Conservation (phyloP, 2,329 filamentous ascomycete species). For the Xylariaceae sp. region DNA sequence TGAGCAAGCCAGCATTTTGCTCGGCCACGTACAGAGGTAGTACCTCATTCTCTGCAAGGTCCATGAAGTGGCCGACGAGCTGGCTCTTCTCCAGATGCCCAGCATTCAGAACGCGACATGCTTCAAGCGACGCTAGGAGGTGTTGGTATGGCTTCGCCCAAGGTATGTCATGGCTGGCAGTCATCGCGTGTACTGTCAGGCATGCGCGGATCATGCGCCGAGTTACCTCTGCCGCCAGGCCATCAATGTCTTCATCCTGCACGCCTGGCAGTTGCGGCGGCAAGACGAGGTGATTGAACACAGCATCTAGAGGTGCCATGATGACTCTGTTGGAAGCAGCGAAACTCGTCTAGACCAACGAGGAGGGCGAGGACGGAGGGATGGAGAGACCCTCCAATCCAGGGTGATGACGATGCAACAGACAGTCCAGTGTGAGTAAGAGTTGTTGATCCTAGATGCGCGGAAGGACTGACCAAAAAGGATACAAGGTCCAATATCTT, state of each 20-base stretch:
- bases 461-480: no score
- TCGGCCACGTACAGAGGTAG: not conserved
- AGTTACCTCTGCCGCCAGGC: not conserved
- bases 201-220: not conserved
- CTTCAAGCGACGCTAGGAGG: not conserved
- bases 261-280: not conserved
- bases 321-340: no score
- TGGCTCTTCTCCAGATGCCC: not conserved
- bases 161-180: not conserved
- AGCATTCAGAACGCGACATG: not conserved
- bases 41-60: not conserved
- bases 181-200: not conserved
- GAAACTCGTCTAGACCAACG: no score
- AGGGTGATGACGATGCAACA: no score
- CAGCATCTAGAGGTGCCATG: not conserved
- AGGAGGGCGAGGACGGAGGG: no score
- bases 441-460: no score
- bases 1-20: not conserved
- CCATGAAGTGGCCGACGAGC: not conserved
- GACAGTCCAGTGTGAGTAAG: no score
- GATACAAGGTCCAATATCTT: no score
- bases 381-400: no score
- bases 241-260: not conserved
- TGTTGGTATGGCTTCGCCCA: not conserved
- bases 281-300: not conserved